Base-by-base conservation (phyloP, 768 basidiomycete species). In the Leucosporidium yakuticum region DNA sequence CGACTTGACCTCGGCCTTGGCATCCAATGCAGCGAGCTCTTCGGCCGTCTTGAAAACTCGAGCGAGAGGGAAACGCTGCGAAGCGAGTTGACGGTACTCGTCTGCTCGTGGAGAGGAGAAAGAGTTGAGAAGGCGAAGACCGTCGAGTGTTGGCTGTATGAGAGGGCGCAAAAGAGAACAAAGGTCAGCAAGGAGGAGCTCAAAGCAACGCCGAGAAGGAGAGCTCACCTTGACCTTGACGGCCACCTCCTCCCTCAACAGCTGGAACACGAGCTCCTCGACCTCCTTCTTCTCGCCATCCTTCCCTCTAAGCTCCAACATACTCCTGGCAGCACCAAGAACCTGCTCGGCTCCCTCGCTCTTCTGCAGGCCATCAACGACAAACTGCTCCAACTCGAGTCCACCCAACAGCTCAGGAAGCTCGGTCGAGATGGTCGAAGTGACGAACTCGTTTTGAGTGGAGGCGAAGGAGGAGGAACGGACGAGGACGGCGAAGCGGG, bases 341-440 rank as follows among this genome's bases (percentile, higher is more conserved):
- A 88, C 79, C 0, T 85, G 85, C 3, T 77, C 69, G 0, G 85
- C 81, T 15, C 82, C 82, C 0, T 88, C 83, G 21, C 75, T 5
- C 50, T 51, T 80, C 75, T 93, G 88, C 19, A 91, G 82, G 77
- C 87, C 91, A 69, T 89, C 85, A 23, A 86, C 83, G 75, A 89
- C 92, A 80, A 83, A 88, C 0, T 82, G 83, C 51, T 88, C 85
- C n/a, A 85, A 74, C 0, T 86, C 82, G 2, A 86, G 70, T 32
- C 83, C 83, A 1, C 79, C 80, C 0, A 89, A 85, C 7, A 91
- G 77, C 0, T 82, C 74, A 25, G 83, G 81, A 0, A 81, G 77
- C 61, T 90, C 79, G 14, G 86, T 77, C 0, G 83, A 83, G 21
- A 86, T 80, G 2, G 83, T 80, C 9, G 80, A 79, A 12, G 84